Percentiles rank a stretch among this genome's conserved stretches.
Conservation (phyloP, 345 rosid genomes). For the Arabidopsis arenosa region DNA sequence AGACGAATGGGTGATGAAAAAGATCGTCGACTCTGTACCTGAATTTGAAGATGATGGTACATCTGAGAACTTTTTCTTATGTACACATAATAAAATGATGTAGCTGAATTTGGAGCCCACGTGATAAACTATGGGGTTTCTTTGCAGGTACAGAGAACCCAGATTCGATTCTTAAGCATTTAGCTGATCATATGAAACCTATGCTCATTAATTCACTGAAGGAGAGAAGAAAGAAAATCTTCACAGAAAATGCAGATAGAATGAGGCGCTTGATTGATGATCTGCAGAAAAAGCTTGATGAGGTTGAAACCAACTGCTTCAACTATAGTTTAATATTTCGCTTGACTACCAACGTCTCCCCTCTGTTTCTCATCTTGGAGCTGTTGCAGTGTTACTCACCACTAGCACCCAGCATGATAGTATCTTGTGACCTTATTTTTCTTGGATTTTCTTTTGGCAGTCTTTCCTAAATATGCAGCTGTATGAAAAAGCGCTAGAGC, state of each 20-base stretch:
- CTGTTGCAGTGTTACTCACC: constrained; percentile 3
- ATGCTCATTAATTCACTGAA: constrained; percentile 72
- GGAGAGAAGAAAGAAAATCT: constrained; percentile 83
- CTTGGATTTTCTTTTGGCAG: constrained; percentile 52
- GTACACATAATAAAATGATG: background rate
- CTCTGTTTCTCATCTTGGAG: constrained; percentile 31
- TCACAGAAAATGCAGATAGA: constrained; percentile 86
- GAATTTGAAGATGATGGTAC: constrained; percentile 91
- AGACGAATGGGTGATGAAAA: constrained; percentile 78
- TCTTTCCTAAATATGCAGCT: constrained; percentile 89
- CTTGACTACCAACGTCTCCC: constrained; percentile 15
- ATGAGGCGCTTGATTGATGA: constrained; percentile 74
- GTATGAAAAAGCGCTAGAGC: constrained; percentile 84
- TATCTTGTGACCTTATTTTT: constrained; percentile 14
- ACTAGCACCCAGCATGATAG: constrained; percentile 18
- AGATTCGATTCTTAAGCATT: constrained; percentile 59
- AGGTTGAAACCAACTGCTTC: constrained; percentile 57
- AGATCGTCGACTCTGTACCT: constrained; percentile 61
- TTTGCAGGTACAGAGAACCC: constrained; percentile 70
- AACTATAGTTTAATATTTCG: constrained; percentile 31
- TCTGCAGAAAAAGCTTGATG: constrained; percentile 90
- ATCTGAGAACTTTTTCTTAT: constrained; percentile 26
- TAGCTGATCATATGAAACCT: constrained; percentile 80
- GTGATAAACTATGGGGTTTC: constrained; percentile 33
- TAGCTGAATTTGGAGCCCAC: constrained; percentile 6